Evolutionary conservation across 192 early-diverging fungal species (phyloP).

Genomic region (Backusella westeae): DNA sequence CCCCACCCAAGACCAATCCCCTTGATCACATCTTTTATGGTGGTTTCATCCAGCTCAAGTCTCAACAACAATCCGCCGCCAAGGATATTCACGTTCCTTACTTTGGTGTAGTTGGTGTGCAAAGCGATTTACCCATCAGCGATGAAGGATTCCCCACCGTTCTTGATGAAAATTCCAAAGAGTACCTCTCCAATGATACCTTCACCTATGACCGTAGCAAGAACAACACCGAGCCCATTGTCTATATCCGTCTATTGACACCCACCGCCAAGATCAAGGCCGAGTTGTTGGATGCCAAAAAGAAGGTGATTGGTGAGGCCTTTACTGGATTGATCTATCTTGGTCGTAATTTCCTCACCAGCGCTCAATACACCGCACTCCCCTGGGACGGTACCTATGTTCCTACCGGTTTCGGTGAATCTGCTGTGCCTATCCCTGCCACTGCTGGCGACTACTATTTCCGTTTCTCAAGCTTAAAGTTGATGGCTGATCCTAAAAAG

Average conservation of each 20-base stretch:
- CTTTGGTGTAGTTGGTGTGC: constrained; percentile 46
- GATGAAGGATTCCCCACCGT: constrained; percentile 20
- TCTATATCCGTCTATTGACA: constrained; percentile 24
- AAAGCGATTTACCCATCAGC: constrained; percentile 45
- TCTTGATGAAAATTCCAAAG: neutral
- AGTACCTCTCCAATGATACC: constrained; percentile 25
- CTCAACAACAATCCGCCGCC: constrained; percentile 6
- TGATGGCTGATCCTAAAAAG: constrained; percentile 32
- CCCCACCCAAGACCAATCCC: constrained; percentile 31
- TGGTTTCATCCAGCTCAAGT: constrained; percentile 41
- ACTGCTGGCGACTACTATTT: constrained; percentile 27
- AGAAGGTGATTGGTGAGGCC: constrained; percentile 24
- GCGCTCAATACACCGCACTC: neutral
- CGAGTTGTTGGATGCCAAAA: constrained; percentile 25
- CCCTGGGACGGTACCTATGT: constrained; percentile 26
- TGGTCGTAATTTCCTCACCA: constrained; percentile 28
- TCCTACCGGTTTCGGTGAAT: neutral
- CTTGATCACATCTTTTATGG: constrained; percentile 43
- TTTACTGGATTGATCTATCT: constrained; percentile 10
- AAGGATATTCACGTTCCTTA: constrained; percentile 43
- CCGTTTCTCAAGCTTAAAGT: constrained; percentile 23
- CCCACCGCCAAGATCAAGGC: constrained; percentile 21
- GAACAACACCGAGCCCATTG: neutral
- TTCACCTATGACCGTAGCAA: constrained; percentile 7
- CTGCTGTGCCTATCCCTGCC: constrained; percentile 4